Evolutionary conservation across 2,329 filamentous ascomycete genomes (phyloP).

Genomic region (Aspergillus sp.): DNA sequence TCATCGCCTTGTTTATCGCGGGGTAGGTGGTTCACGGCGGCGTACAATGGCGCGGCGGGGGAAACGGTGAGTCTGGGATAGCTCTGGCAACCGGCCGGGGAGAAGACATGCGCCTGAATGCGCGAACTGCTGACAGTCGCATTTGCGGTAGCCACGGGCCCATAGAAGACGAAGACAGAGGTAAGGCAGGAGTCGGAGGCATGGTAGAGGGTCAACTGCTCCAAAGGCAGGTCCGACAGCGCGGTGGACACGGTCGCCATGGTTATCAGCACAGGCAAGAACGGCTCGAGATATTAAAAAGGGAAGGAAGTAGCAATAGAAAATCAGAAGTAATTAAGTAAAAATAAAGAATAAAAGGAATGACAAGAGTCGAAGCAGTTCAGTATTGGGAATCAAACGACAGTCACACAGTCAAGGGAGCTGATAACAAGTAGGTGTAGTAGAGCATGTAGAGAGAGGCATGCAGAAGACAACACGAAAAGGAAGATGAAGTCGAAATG

Average conservation of each 20-base stretch:
- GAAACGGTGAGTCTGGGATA: constrained; percentile 89
- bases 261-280: constrained; percentile 23
- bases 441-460: not conserved
- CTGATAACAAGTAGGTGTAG: not conserved
- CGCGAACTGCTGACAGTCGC: constrained; percentile 81
- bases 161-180: constrained; percentile 84
- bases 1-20: constrained; percentile 95
- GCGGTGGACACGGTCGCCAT: constrained; percentile 81
- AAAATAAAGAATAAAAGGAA: constrained; percentile 1
- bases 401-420: constrained; percentile 5
- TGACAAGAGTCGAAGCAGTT: not conserved
- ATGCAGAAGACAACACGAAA: constrained; percentile 3
- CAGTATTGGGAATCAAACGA: constrained; percentile 2
- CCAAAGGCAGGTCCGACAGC: constrained; percentile 65
- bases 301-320: constrained; percentile 3
- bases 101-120: constrained; percentile 89
- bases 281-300: constrained; percentile 4
- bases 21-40: constrained; percentile 79
- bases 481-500: constrained; percentile 4
- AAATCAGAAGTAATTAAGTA: constrained; percentile 1
- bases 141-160: constrained; percentile 80
- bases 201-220: constrained; percentile 80
- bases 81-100: constrained; percentile 77
- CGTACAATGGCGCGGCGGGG: constrained; percentile 83
- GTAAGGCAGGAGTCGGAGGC: constrained; percentile 72